Conservation (phyloP, 345 rosid species). For the Eucalyptus cloeziana region DNA sequence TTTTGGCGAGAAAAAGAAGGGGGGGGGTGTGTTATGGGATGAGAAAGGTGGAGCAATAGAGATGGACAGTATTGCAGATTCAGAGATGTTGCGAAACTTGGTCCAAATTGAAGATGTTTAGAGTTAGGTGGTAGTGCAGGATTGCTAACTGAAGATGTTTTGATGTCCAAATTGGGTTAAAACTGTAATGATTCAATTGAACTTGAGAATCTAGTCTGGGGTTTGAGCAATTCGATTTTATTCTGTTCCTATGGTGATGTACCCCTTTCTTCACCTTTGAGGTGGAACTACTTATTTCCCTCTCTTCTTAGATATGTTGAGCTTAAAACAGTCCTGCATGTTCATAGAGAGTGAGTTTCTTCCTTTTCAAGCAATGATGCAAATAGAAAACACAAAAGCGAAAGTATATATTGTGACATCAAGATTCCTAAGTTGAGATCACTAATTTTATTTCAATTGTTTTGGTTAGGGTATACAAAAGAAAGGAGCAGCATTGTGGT, state of each 20-base stretch:
- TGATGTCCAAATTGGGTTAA: background rate
- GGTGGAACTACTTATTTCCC: background rate
- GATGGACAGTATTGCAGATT: too few species aligned
- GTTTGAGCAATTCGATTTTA: background rate
- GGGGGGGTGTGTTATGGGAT: too few species aligned
- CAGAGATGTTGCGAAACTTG: too few species aligned
- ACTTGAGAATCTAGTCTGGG: background rate
- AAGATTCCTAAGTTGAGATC: background rate
- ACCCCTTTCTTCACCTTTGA: background rate
- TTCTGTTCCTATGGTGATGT: background rate
- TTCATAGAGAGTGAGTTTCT: too few species aligned
- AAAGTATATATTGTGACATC: background rate
- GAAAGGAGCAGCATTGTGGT: constrained; percentile 41
- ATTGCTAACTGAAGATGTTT: background rate
- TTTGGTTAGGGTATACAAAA: constrained; percentile 26
- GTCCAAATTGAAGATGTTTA: too few species aligned
- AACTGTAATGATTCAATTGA: background rate
- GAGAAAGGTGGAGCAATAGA: too few species aligned
- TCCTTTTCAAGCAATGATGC: too few species aligned
- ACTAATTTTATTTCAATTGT: background rate
- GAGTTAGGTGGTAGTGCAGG: background rate
- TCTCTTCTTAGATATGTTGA: background rate
- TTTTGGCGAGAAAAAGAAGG: too few species aligned
- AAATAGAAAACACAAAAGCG: too few species aligned
- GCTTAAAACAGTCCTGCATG: too few species aligned